Evolutionary conservation across 805 yeast species (phyloP).

Genomic region (Candida glaebosa): DNA sequence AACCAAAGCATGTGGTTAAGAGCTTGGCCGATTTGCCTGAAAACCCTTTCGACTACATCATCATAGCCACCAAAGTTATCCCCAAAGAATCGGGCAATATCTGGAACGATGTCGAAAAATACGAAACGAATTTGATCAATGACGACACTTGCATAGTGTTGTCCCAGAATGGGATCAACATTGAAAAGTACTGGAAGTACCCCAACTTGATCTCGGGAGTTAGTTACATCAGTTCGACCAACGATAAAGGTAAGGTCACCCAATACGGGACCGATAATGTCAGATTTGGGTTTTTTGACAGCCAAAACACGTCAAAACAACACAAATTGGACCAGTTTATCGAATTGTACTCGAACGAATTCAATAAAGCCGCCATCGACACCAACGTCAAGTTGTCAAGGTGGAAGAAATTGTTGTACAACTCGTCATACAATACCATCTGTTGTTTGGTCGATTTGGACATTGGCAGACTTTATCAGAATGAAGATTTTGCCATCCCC

Average conservation of each 20-base stretch:
- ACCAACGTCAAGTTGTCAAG: conserved; percentile 32
- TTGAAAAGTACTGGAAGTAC: conserved; percentile 21
- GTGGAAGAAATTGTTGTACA: conserved; percentile 68
- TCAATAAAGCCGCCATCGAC: conserved; percentile 21
- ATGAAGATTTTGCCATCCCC: conserved; percentile 16
- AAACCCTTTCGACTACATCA: conserved; percentile 29
- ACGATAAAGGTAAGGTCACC: conserved; percentile 20
- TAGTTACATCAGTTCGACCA: conserved; percentile 30
- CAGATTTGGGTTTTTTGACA: conserved; percentile 25
- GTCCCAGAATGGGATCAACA: conserved; percentile 25
- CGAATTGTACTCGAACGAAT: conserved; percentile 18
- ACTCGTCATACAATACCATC: conserved; percentile 62
- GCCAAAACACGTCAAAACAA: conserved; percentile 16
- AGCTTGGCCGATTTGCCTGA: conserved; percentile 22
- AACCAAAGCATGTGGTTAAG: conserved; percentile 25
- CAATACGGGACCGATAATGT: conserved; percentile 25
- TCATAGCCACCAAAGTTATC: conserved; percentile 32
- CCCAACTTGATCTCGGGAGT: conserved; percentile 29
- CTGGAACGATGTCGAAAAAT: conserved; percentile 21
- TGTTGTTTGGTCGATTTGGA: conserved; percentile 27
- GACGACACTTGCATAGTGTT: conserved; percentile 19
- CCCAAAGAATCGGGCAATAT: conserved; percentile 21
- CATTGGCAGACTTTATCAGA: conserved; percentile 34
- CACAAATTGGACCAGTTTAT: conserved; percentile 25
- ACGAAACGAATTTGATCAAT: conserved; percentile 13